phyloP scores from a whole-genome alignment of 2,329 filamentous ascomycete genomes.

The Chaetomiaceae sp. region DNA sequence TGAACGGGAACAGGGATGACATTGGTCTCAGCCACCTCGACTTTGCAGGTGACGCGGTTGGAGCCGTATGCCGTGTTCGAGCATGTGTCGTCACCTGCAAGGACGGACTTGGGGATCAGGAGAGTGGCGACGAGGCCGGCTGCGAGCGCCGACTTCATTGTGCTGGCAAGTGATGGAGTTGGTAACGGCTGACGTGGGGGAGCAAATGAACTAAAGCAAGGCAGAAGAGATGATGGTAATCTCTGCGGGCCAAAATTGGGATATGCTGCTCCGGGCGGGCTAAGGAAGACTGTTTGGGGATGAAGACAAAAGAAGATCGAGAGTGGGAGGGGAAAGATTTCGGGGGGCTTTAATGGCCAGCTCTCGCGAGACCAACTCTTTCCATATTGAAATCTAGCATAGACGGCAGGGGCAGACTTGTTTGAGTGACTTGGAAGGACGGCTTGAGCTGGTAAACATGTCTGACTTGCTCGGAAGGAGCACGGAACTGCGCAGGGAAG shows the following conservation, averaged over 20 bases:
- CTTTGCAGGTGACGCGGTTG: conserved; percentile 30
- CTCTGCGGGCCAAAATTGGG: not conserved
- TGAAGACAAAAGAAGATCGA: not conserved
- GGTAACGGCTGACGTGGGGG: not conserved
- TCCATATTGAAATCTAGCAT: not conserved
- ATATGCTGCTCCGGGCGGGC: conserved; percentile 2
- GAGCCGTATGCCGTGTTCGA: conserved; percentile 28
- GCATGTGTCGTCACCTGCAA: conserved; percentile 16
- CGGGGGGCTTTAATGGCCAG: not conserved
- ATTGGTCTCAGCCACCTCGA: conserved; percentile 29
- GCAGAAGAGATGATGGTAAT: conserved; percentile 2
- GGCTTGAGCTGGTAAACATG: too few species aligned
- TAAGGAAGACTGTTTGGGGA: not conserved
- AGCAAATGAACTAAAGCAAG: not conserved
- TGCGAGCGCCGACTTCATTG: conserved; percentile 22
- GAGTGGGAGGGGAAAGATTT: not conserved
- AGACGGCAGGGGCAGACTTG: not conserved
- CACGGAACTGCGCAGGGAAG: too few species aligned
- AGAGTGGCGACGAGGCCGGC: conserved; percentile 25
- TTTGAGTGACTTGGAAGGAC: too few species aligned
- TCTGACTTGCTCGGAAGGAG: too few species aligned
- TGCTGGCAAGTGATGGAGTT: conserved; percentile 1
- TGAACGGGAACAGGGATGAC: not conserved
- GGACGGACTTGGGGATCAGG: conserved; percentile 10
- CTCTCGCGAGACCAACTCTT: not conserved